Percentiles rank a stretch among this genome's conserved stretches.
Evolutionary conservation across 192 early-diverging fungal genomes (phyloP).

Genomic region (Dimargaris cristalligena): DNA sequence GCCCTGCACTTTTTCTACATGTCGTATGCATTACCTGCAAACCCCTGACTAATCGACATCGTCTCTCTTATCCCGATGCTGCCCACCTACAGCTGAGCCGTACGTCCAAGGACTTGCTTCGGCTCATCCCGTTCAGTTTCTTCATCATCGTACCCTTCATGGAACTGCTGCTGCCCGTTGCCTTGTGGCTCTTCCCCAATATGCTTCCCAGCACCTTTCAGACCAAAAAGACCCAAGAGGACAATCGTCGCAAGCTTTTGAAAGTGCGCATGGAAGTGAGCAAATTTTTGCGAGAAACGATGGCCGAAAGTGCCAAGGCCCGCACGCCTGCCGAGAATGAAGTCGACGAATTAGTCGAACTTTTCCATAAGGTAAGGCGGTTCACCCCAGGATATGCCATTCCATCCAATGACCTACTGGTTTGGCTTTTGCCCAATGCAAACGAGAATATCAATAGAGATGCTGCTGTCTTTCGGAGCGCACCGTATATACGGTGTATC

Average conservation of each 20-base stretch:
- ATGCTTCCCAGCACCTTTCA: slow-evolving; percentile 96
- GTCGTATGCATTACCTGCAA: too few relatives aligned
- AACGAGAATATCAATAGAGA: too few relatives aligned
- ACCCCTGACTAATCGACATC: too few relatives aligned
- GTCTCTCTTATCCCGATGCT: too few relatives aligned
- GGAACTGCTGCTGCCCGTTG: slow-evolving; percentile 83
- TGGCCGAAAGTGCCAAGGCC: slow-evolving; percentile 55
- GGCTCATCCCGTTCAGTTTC: slow-evolving; percentile 80
- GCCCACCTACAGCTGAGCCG: slow-evolving; percentile 44
- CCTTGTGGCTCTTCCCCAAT: slow-evolving; percentile 85
- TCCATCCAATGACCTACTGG: too few relatives aligned
- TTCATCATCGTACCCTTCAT: slow-evolving; percentile 89
- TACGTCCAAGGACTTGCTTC: slow-evolving; percentile 69
- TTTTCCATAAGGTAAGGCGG: slow-evolving; percentile 47
- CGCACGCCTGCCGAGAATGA: slow-evolving; percentile 13
- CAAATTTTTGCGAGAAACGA: slow-evolving; percentile 87
- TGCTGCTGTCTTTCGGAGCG: too few relatives aligned
- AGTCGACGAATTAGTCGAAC: slow-evolving; percentile 46
- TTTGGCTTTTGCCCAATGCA: too few relatives aligned
- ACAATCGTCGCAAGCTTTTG: slow-evolving; percentile 83
- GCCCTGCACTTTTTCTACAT: too few relatives aligned
- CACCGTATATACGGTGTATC: too few relatives aligned
- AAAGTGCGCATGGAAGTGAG: slow-evolving; percentile 90
- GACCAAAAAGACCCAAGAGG: slow-evolving; percentile 64
- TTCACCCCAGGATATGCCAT: too few relatives aligned